Evolutionary conservation across 805 yeast genomes (phyloP).

Genomic region (Candida germanica): DNA sequence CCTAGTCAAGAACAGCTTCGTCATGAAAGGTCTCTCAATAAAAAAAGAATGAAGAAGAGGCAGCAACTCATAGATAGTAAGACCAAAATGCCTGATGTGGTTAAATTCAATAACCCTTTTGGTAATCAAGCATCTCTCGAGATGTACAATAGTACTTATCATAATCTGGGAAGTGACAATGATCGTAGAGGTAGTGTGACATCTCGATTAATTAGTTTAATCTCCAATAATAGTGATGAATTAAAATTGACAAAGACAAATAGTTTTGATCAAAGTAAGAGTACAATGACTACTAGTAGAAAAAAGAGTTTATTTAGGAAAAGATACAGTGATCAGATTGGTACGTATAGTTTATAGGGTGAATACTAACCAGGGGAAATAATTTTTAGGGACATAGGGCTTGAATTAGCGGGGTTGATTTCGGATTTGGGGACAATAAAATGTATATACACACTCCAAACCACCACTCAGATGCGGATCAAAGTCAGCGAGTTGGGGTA

Average conservation of each 20-base stretch:
- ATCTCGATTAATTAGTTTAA: constrained; percentile 18
- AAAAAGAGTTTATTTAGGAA: constrained; percentile 18
- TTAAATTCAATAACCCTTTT: constrained; percentile 14
- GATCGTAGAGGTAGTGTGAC: constrained; percentile 17
- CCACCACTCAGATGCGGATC: background rate
- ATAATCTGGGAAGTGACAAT: constrained; percentile 4
- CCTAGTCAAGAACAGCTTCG: background rate
- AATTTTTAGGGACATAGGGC: background rate
- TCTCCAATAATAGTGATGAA: constrained; percentile 15
- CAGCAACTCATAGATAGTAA: constrained; percentile 10
- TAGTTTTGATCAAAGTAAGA: constrained; percentile 38
- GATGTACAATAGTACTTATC: constrained; percentile 5
- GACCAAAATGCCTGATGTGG: constrained; percentile 3
- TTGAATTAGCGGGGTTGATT: background rate
- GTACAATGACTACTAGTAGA: constrained; percentile 30
- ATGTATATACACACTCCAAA: background rate
- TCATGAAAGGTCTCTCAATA: constrained; percentile 7
- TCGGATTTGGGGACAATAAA: background rate
- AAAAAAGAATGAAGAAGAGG: constrained; percentile 7
- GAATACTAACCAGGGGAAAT: background rate
- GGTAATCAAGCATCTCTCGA: constrained; percentile 10
- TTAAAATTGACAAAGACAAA: constrained; percentile 17
- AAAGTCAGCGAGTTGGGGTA: no score
- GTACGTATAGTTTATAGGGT: constrained; percentile 29
- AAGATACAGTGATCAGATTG: constrained; percentile 26